phyloP scores from a whole-genome alignment of 768 basidiomycete species.

The Phlegmacium glaucopus region DNA sequence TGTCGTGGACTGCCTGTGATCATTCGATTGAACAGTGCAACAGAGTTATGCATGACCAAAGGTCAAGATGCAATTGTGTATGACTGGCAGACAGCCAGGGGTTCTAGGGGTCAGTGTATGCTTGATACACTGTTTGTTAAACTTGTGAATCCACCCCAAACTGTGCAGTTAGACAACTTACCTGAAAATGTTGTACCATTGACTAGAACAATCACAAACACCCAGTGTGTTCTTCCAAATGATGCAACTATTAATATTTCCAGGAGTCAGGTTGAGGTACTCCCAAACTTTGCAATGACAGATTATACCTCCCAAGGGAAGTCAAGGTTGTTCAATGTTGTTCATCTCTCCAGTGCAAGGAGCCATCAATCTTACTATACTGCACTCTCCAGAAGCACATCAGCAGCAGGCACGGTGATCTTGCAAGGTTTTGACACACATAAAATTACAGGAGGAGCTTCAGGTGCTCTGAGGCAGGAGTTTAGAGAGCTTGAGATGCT shows the following conservation, averaged over 20 bases:
- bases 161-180: constrained; percentile 18
- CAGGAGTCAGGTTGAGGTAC: constrained; percentile 19
- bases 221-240: neutral
- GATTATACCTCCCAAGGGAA: constrained; percentile 26
- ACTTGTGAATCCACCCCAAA: constrained; percentile 18
- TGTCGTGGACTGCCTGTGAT: constrained; percentile 33
- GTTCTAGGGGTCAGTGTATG: constrained; percentile 7
- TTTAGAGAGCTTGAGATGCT: constrained; percentile 3
- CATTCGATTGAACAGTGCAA: constrained; percentile 28
- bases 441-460: constrained; percentile 1
- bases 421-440: constrained; percentile 4
- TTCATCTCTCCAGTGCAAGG: neutral
- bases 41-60: constrained; percentile 32
- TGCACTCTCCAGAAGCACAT: neutral
- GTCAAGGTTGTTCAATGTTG: constrained; percentile 10
- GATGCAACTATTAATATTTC: constrained; percentile 1
- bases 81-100: constrained; percentile 20
- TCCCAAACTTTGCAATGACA: constrained; percentile 30
- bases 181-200: constrained; percentile 10
- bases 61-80: constrained; percentile 27
- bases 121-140: constrained; percentile 29
- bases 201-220: neutral
- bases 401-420: constrained; percentile 3
- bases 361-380: constrained; percentile 6
- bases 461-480: constrained; percentile 2